Percentiles rank a stretch among this genome's conserved stretches.
Evolutionary conservation across 352 stramenopile species (phyloP).

Genomic region (Phytophthora quininea): DNA sequence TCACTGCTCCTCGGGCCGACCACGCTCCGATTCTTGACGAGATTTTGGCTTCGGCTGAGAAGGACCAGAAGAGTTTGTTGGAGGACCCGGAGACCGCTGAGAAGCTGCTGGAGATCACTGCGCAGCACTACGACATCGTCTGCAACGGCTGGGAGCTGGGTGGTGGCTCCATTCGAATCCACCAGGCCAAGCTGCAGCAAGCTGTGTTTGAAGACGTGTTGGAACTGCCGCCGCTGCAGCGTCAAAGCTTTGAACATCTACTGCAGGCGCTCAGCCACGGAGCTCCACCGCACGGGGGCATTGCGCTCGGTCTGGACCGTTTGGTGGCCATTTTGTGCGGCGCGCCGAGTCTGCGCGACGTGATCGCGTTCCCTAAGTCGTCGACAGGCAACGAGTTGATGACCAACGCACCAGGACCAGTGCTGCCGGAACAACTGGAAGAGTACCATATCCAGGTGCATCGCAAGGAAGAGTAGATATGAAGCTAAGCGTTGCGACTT

Average conservation of each 20-base stretch:
- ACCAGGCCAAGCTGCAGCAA: slow-evolving; percentile 75
- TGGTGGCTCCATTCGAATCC: slow-evolving; percentile 87
- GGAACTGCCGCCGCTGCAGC: slow-evolving; percentile 63
- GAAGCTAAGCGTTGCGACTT: neutral
- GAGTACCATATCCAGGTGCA: slow-evolving; percentile 82
- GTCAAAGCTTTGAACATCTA: slow-evolving; percentile 86
- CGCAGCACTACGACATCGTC: slow-evolving; percentile 89
- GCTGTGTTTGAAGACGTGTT: slow-evolving; percentile 82
- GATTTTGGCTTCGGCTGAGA: slow-evolving; percentile 35
- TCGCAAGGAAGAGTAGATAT: slow-evolving; percentile 29
- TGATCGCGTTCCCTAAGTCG: slow-evolving; percentile 93
- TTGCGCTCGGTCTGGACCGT: slow-evolving; percentile 87
- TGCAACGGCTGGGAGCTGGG: slow-evolving; percentile 90
- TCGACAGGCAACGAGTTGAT: slow-evolving; percentile 89
- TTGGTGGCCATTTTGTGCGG: slow-evolving; percentile 85
- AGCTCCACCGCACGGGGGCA: slow-evolving; percentile 83
- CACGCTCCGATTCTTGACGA: slow-evolving; percentile 52
- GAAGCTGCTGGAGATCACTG: slow-evolving; percentile 65
- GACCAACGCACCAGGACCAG: slow-evolving; percentile 75
- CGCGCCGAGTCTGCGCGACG: slow-evolving; percentile 79
- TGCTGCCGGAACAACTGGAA: slow-evolving; percentile 68
- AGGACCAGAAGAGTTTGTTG: slow-evolving; percentile 44
- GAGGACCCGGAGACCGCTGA: slow-evolving; percentile 57
- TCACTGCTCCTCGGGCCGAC: slow-evolving; percentile 72
- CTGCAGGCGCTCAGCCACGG: slow-evolving; percentile 80